Percentiles rank a stretch among this genome's conserved stretches.
Evolutionary conservation across 2,329 filamentous ascomycete species (phyloP).

Genomic region (Colletotrichum sp.): DNA sequence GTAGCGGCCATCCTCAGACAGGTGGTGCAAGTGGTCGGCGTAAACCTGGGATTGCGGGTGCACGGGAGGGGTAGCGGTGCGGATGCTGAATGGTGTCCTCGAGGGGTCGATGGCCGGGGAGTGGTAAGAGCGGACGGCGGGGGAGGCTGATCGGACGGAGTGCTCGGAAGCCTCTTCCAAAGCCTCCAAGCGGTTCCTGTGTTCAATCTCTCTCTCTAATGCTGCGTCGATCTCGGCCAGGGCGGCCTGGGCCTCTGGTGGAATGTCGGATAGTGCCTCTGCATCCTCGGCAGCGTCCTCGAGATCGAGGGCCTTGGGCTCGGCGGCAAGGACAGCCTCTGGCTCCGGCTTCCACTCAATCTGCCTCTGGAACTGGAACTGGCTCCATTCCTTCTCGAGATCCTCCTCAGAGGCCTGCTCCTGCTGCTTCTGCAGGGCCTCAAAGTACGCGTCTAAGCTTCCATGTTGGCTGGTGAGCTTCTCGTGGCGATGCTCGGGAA

Average conservation of each 20-base stretch:
- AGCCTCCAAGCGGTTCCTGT: constrained; percentile 48
- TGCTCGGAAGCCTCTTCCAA: constrained; percentile 46
- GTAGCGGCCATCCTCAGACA: constrained; percentile 76
- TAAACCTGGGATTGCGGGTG: constrained; percentile 73
- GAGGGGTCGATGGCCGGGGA: constrained; percentile 47
- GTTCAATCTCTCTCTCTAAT: constrained; percentile 78
- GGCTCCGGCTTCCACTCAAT: constrained; percentile 84
- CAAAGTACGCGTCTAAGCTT: constrained; percentile 88
- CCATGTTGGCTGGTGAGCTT: constrained; percentile 54
- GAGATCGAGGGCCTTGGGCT: constrained; percentile 58
- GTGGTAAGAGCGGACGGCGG: constrained; percentile 34
- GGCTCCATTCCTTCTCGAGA: constrained; percentile 83
- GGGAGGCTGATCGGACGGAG: constrained; percentile 39
- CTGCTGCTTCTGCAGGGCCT: constrained; percentile 83
- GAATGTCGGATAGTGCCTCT: constrained; percentile 35
- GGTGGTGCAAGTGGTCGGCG: constrained; percentile 77
- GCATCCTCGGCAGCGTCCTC: constrained; percentile 34
- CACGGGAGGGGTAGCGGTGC: constrained; percentile 64
- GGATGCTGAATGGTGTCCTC: constrained; percentile 51
- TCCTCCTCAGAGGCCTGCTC: constrained; percentile 60
- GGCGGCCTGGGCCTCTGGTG: constrained; percentile 58
- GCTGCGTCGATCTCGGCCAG: constrained; percentile 86
- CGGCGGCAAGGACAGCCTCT: constrained; percentile 62
- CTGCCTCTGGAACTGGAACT: constrained; percentile 86
- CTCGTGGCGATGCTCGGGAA: constrained; percentile 63